phyloP scores from a whole-genome alignment of 495 filamentous ascomycete genomes.

The Astrothelium macrocarpum region DNA sequence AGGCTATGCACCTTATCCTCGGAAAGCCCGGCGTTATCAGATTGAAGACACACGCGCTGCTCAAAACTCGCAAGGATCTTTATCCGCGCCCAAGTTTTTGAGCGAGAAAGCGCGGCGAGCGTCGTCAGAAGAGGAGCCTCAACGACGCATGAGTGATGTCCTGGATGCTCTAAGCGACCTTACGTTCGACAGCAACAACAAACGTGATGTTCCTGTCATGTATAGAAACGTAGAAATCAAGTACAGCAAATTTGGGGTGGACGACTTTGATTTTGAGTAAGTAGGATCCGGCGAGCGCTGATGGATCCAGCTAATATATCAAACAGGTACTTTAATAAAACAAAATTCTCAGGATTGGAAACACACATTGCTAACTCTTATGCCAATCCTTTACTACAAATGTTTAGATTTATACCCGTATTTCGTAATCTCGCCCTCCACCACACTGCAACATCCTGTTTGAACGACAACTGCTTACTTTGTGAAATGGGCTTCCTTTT shows the following conservation, averaged over 20 bases:
- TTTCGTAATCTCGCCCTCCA: constrained; percentile 84
- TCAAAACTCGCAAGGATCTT: constrained; percentile 42
- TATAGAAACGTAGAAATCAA: constrained; percentile 93
- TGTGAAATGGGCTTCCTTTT: constrained; percentile 95
- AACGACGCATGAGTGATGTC: constrained; percentile 48
- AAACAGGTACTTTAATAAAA: constrained; percentile 81
- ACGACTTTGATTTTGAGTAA: constrained; percentile 95
- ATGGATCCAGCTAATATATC: constrained; percentile 5
- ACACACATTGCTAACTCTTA: constrained; percentile 96
- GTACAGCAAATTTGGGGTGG: constrained; percentile 92
- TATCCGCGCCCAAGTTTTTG: constrained; percentile 73
- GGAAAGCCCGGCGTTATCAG: constrained; percentile 64
- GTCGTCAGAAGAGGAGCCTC: constrained; percentile 31
- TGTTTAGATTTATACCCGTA: constrained; percentile 81
- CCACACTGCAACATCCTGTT: constrained; percentile 76
- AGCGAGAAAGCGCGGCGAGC: constrained; percentile 80
- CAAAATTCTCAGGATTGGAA: constrained; percentile 79
- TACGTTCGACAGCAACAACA: constrained; percentile 36
- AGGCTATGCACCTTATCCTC: constrained; percentile 67
- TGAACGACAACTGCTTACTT: constrained; percentile 70
- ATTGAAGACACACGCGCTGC: constrained; percentile 61
- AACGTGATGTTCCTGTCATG: constrained; percentile 67
- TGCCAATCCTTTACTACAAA: constrained; percentile 83
- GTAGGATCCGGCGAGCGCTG: constrained; percentile 14
- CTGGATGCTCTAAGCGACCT: constrained; percentile 44